Evolutionary conservation across 441 rosid genomes (phyloP).

Genomic region (Erysimum cheiri): DNA sequence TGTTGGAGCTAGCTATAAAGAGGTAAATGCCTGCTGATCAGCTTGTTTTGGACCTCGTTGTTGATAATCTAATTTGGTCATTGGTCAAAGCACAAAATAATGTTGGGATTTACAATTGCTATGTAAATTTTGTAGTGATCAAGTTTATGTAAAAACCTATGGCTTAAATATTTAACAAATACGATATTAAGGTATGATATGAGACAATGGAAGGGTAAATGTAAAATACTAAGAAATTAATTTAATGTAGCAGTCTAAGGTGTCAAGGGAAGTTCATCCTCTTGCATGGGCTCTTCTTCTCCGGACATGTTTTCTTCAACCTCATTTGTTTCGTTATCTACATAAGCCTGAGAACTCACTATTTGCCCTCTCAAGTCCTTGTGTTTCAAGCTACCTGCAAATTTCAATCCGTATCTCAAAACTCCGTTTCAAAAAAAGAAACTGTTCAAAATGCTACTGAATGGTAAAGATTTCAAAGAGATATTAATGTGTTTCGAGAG

Average conservation of each 20-base stretch:
- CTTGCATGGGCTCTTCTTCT: constrained; percentile 47
- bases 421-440: not conserved
- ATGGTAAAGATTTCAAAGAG: not conserved
- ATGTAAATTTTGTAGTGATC: not conserved
- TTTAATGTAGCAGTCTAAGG: constrained; percentile 10
- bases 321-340: constrained; percentile 48
- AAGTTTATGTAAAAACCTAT: not conserved
- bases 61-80: too few relatives aligned
- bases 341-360: constrained; percentile 83
- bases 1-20: constrained; percentile 70
- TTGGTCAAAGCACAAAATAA: not conserved
- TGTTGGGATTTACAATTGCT: not conserved
- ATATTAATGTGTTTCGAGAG: not conserved
- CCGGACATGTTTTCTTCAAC: constrained; percentile 38
- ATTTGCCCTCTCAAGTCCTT: constrained; percentile 80
- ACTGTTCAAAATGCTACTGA: not conserved
- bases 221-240: not conserved
- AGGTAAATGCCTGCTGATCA: constrained; percentile 96
- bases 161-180: too few relatives aligned
- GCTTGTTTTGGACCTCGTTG: constrained; percentile 37
- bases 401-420: not conserved
- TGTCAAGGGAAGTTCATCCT: constrained; percentile 23
- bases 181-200: too few relatives aligned
- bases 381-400: constrained; percentile 82
- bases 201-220: not conserved